These are phyloP conservation scores for Bromus sterilis DNA, from an alignment of 176 grass and related monocot species.

Conservation along the genomic window DNA sequence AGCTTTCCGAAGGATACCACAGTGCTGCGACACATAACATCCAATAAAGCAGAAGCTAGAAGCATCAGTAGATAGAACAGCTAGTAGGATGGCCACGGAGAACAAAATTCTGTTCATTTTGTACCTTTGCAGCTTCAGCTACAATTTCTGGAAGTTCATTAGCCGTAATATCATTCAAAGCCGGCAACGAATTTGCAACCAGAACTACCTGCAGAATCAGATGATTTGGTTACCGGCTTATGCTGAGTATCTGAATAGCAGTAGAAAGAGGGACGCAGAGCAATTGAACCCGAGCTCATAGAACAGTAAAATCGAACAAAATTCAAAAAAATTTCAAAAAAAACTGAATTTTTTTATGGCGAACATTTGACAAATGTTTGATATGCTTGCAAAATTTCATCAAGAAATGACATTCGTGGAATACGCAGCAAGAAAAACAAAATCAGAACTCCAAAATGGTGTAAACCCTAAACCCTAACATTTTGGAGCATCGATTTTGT, in stretches of 20 bases:
- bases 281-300: too few species aligned
- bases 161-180: slow-evolving; percentile 92
- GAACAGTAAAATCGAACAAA: too few species aligned
- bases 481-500: too few species aligned
- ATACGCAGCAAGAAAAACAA: too few species aligned
- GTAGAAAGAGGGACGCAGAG: background rate
- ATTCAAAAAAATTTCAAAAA: too few species aligned
- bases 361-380: too few species aligned
- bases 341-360: too few species aligned
- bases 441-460: too few species aligned
- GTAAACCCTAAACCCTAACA: too few species aligned
- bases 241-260: background rate
- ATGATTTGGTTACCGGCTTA: background rate
- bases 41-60: slow-evolving; percentile 7
- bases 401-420: too few species aligned
- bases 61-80: background rate
- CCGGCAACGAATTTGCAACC: slow-evolving; percentile 87
- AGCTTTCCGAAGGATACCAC: slow-evolving; percentile 79
- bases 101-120: slow-evolving; percentile 1
- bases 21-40: slow-evolving; percentile 53
- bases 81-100: background rate
- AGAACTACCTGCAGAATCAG: slow-evolving; percentile 73
- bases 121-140: slow-evolving; percentile 93
- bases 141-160: slow-evolving; percentile 96
- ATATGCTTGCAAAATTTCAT: too few species aligned